Conservation (phyloP, 371 early-diverging fungal genomes). For the Mucor piriformis region DNA sequence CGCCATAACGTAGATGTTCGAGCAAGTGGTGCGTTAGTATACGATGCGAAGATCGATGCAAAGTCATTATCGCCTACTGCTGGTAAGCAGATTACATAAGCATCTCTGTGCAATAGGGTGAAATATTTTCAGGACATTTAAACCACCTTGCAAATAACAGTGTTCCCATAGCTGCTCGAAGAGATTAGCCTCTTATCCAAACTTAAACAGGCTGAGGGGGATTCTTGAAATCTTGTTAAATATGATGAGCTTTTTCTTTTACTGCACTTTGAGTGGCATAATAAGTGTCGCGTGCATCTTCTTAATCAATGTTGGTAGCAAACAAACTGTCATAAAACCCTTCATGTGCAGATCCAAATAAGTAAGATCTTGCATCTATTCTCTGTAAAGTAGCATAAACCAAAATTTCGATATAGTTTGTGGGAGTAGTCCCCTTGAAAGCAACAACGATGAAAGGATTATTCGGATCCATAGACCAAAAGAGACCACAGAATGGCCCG, state of each 20-base stretch:
- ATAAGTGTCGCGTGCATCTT: slow-evolving; percentile 47
- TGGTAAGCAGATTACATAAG: slow-evolving; percentile 49
- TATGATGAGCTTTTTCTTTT: slow-evolving; percentile 29
- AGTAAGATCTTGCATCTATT: slow-evolving; percentile 35
- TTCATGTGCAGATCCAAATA: slow-evolving; percentile 46
- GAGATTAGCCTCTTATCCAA: slow-evolving; percentile 58
- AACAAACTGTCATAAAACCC: slow-evolving; percentile 49
- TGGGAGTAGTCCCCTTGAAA: slow-evolving; percentile 53
- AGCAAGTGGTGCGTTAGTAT: slow-evolving; percentile 26
- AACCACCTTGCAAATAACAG: slow-evolving; percentile 52
- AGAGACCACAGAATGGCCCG: slow-evolving; percentile 52
- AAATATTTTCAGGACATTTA: slow-evolving; percentile 39
- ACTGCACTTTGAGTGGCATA: slow-evolving; percentile 44
- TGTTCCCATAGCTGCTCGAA: slow-evolving; percentile 53
- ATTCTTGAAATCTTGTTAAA: slow-evolving; percentile 16
- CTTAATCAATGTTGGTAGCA: slow-evolving; percentile 13
- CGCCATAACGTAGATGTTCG: slow-evolving; percentile 40
- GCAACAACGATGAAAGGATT: slow-evolving; percentile 43
- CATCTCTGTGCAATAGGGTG: slow-evolving; percentile 35
- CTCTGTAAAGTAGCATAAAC: slow-evolving; percentile 45
- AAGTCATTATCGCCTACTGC: slow-evolving; percentile 51
- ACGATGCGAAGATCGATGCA: slow-evolving; percentile 42
- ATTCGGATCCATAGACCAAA: slow-evolving; percentile 12
- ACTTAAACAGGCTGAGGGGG: slow-evolving; percentile 40
- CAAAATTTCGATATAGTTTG: slow-evolving; percentile 48